Conservation (phyloP, 768 basidiomycete species). For the Auricularia sp. region DNA sequence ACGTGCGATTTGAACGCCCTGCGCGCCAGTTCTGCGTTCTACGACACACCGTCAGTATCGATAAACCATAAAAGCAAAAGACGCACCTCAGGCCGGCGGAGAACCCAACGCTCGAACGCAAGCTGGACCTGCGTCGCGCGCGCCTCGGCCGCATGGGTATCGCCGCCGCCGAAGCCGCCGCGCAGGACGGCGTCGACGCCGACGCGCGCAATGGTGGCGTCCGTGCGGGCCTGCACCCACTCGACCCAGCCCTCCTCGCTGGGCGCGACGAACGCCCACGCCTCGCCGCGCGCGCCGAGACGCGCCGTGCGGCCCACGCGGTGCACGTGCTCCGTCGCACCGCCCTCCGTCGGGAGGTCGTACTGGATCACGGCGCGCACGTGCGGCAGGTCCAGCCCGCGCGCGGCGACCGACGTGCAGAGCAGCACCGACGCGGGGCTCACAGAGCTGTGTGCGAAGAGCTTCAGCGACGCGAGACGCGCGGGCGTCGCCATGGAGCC, state of each 20-base stretch:
- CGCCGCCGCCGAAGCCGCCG: conserved; percentile 73
- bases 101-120: conserved; percentile 89
- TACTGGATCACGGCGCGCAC: conserved; percentile 93
- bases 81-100: conserved; percentile 57
- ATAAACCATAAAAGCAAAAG: conserved; percentile 2
- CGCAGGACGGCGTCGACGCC: conserved; percentile 61
- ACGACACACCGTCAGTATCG: conserved; percentile 4
- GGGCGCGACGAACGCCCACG: conserved; percentile 86
- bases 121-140: conserved; percentile 94
- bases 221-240: conserved; percentile 64
- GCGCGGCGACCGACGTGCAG: conserved; percentile 97
- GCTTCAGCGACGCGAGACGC: conserved; percentile 73
- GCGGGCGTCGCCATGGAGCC: conserved; percentile 78
- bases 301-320: conserved; percentile 95
- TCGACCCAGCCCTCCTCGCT: conserved; percentile 83
- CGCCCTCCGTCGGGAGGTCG: conserved; percentile 95
- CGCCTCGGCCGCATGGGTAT: conserved; percentile 66
- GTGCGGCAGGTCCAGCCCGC: conserved; percentile 90
- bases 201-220: conserved; percentile 44
- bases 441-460: conserved; percentile 50
- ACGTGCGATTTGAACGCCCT: conserved; percentile 87
- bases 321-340: conserved; percentile 93
- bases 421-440: conserved; percentile 60
- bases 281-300: conserved; percentile 90
- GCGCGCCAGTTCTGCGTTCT: conserved; percentile 73